Percentiles rank a stretch among this genome's conserved stretches.
Evolutionary conservation across 805 yeast species (phyloP).

Genomic region (Candida pseudofarinosa): DNA sequence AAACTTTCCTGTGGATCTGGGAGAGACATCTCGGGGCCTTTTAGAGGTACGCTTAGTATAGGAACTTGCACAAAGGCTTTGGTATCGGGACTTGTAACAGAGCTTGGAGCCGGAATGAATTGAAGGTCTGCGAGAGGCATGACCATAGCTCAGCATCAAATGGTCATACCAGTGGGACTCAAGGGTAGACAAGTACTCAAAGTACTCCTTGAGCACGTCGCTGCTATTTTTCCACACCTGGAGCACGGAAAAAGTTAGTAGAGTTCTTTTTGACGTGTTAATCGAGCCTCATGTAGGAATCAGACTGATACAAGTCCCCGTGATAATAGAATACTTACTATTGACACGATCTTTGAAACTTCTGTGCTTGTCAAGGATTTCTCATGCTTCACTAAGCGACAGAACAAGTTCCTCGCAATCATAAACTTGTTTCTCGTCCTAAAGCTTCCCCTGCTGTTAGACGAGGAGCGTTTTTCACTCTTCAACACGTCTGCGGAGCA

Average conservation of each 20-base stretch:
- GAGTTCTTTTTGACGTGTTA: background rate
- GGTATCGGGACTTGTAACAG: background rate
- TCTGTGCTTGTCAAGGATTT: slow-evolving; percentile 5
- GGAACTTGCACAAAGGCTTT: slow-evolving; percentile 1
- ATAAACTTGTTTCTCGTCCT: slow-evolving; percentile 17
- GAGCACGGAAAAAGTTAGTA: background rate
- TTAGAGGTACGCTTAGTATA: background rate
- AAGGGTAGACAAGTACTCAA: slow-evolving; percentile 12
- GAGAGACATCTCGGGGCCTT: background rate
- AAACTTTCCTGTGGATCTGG: slow-evolving; percentile 5
- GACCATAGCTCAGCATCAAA: slow-evolving; percentile 3
- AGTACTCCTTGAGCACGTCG: slow-evolving; percentile 10
- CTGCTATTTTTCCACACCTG: slow-evolving; percentile 17
- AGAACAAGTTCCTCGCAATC: slow-evolving; percentile 15
- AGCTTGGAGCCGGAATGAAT: background rate
- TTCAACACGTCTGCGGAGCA: background rate
- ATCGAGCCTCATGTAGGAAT: too few relatives aligned
- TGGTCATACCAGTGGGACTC: slow-evolving; percentile 8
- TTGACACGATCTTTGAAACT: slow-evolving; percentile 11
- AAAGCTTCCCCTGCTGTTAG: slow-evolving; percentile 3
- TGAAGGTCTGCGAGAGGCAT: slow-evolving; percentile 3
- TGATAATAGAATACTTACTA: slow-evolving; percentile 6
- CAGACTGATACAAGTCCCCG: background rate
- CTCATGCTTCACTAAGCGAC: slow-evolving; percentile 8
- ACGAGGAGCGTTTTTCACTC: background rate